These are phyloP conservation scores for peach (Prunus persica) DNA, from an alignment of 306 rosid genomes.

Conservation along the genomic window DNA sequence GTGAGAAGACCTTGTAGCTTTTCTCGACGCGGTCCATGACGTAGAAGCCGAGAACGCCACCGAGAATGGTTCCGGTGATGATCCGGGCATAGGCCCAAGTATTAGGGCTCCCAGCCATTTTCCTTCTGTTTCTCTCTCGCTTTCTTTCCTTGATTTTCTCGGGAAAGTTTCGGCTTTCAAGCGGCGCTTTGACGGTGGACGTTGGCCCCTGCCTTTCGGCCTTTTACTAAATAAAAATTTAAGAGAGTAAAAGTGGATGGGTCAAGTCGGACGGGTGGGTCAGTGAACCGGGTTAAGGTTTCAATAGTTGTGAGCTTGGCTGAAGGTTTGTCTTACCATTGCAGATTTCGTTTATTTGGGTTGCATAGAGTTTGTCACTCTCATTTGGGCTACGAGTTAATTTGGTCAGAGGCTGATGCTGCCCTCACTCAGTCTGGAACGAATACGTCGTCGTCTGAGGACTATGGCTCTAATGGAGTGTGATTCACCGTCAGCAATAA, in stretches of 20 bases:
- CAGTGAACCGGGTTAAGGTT: background rate
- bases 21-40: slow-evolving; percentile 74
- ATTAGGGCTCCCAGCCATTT: slow-evolving; percentile 42
- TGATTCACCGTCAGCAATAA: background rate
- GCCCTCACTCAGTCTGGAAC: too few species aligned
- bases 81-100: slow-evolving; percentile 76
- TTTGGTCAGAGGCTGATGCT: too few species aligned
- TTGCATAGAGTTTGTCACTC: too few species aligned
- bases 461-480: too few species aligned
- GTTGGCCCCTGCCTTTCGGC: too few species aligned
- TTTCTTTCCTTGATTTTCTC: slow-evolving; percentile 15
- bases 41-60: slow-evolving; percentile 83
- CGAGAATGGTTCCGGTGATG: slow-evolving; percentile 64
- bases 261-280: slow-evolving; percentile 1
- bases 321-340: background rate
- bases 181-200: slow-evolving; percentile 4
- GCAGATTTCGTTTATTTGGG: background rate
- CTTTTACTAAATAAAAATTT: too few species aligned
- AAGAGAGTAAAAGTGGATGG: background rate
- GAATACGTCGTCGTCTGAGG: too few species aligned
- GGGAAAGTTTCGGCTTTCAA: slow-evolving; percentile 6
- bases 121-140: background rate
- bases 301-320: background rate
- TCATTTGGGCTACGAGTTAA: too few species aligned
- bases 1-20: slow-evolving; percentile 56